A percentile compares a stretch with the other conserved stretches of the same genome.
Conservation (phyloP, 2,329 filamentous ascomycete species). For the Diaporthe velutina region DNA sequence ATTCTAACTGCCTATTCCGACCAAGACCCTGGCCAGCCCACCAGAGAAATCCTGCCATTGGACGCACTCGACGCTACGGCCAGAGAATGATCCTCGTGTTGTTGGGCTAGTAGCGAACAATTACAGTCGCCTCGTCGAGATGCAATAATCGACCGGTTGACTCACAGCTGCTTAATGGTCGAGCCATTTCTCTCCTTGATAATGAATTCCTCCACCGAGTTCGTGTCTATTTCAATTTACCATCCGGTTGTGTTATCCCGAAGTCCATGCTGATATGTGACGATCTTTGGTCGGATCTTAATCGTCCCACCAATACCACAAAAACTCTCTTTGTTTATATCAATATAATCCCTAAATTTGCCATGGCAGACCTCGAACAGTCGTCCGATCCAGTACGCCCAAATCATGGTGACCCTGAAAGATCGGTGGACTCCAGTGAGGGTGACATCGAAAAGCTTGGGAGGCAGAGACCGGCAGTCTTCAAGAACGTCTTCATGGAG, state of each 20-base stretch:
- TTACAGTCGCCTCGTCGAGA: not conserved
- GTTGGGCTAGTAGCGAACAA: not conserved
- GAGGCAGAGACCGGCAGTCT: constrained; percentile 4
- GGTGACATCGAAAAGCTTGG: constrained; percentile 1
- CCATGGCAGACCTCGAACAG: not conserved
- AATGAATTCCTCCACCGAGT: not conserved
- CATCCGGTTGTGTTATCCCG: no score
- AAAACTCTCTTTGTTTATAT: not conserved
- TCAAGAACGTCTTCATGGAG: constrained; percentile 7
- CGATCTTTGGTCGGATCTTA: not conserved
- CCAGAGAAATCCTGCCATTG: not conserved
- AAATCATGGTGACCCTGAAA: not conserved
- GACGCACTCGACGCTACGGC: not conserved
- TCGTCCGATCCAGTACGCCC: not conserved
- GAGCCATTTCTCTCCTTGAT: not conserved
- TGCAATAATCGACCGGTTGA: not conserved
- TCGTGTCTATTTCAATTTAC: not conserved
- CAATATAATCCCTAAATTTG: not conserved
- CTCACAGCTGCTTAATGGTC: not conserved
- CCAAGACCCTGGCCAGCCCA: not conserved
- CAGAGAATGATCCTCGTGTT: not conserved
- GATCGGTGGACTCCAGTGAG: not conserved
- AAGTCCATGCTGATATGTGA: not conserved
- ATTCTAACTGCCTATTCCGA: constrained; percentile 12
- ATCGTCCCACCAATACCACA: not conserved